Evolutionary conservation across 805 yeast species (phyloP), one percentile per base, ranked within the genome.

Genomic region (Myxozyma neglecta): DNA sequence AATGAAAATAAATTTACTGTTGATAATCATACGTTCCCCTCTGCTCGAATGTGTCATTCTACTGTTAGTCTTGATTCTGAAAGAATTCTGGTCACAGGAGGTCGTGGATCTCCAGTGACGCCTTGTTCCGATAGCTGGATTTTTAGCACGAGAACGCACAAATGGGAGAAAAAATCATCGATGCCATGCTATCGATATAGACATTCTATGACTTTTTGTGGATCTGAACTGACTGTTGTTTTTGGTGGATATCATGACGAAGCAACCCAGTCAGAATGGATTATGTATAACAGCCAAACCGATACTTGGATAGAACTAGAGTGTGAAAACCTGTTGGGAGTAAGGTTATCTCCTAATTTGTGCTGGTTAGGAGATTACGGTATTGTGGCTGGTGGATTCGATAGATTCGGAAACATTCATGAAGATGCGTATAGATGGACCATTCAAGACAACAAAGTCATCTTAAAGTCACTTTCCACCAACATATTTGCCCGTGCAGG

Each of bases 11-110:
- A 1, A 61, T 64, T 45, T 49, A 60, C 0, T 14, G 40, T 42
- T 6, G 36, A 42, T n/a, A 16, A 47, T 3, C n/a, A 20, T 16
- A 4, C 40, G 32, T 18, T 29, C 7, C 59, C 70, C 43, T 59
- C 72, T 0, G 76, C 83, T 8, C 76, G 92, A 59, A 81, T 85
- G 83, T 80, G 87, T 61, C 92, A 88, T 68, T 76, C 85, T 0
- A 66, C 84, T 39, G 78, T 82, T 0, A 57, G 69, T 0, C 43
- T 81, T 0, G 67, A 61, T 1, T 66, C 70, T 13, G 70, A 71
- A 0, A 70, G 68, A 0, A 47, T 75, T 0, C 57, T 86, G 1
- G 63, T 87, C 3, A 73, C 83, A 39, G 96, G 94, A 2, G 96
- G 96, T 3, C 79, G 96, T 63, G 73, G 80, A 1, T 79, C 84